phyloP scores from a whole-genome alignment of 2,329 filamentous ascomycete genomes.

The Pseudofabraea citricarpa region DNA sequence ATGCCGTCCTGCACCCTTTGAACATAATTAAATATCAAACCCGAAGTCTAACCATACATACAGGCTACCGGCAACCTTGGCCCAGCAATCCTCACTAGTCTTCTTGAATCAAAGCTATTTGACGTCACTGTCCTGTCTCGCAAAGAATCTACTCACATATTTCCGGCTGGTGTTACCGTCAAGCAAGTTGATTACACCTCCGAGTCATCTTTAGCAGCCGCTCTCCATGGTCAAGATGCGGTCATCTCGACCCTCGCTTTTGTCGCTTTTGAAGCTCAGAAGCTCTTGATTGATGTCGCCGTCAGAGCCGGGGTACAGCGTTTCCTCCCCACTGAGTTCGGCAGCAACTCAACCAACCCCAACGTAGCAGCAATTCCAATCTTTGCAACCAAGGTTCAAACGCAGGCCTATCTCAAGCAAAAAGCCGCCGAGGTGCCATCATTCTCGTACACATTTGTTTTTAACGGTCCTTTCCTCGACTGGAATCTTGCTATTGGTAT shows the following conservation, averaged over 20 bases:
- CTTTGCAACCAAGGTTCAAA: constrained; percentile 44
- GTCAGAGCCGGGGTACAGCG: constrained; percentile 53
- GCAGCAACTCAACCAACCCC: constrained; percentile 33
- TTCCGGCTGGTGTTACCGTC: constrained; percentile 33
- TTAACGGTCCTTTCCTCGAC: constrained; percentile 54
- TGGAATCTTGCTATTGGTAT: constrained; percentile 42
- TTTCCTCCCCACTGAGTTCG: constrained; percentile 58
- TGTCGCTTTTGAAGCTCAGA: constrained; percentile 36
- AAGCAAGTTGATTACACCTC: constrained; percentile 39
- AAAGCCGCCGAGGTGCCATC: constrained; percentile 31
- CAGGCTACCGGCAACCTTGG: constrained; percentile 19
- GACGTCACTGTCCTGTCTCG: constrained; percentile 46
- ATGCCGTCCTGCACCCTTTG: neutral
- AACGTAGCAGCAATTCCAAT: constrained; percentile 39
- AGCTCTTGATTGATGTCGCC: constrained; percentile 50
- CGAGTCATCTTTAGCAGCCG: constrained; percentile 35
- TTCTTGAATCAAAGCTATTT: constrained; percentile 28
- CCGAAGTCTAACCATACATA: neutral
- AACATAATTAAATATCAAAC: neutral
- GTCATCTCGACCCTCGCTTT: constrained; percentile 44
- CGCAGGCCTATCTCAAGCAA: constrained; percentile 35
- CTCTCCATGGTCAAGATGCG: constrained; percentile 53
- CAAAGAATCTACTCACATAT: constrained; percentile 15
- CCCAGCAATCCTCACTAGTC: constrained; percentile 14
- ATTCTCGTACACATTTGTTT: constrained; percentile 51